Evolutionary conservation across 2,329 filamentous ascomycete genomes (phyloP).

Genomic region (Aspergillus sp.): DNA sequence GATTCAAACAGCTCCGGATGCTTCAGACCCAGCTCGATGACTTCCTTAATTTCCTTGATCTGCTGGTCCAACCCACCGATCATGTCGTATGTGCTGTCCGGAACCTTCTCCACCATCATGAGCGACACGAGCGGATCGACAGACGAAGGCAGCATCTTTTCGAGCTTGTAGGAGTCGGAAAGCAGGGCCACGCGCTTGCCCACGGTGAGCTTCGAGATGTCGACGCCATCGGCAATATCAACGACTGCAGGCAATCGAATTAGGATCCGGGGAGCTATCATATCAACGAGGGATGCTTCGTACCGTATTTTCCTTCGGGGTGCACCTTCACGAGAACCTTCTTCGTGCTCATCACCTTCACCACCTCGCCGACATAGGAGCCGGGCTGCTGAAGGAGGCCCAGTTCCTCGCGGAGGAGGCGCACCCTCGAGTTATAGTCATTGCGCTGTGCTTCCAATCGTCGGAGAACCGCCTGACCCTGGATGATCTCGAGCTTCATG

Average conservation of each 20-base stretch:
- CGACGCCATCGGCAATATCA: slow-evolving; percentile 90
- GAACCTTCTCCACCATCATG: slow-evolving; percentile 99
- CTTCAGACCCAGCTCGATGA: slow-evolving; percentile 97
- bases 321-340: slow-evolving; percentile 99
- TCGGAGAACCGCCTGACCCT: slow-evolving; percentile 92
- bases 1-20: slow-evolving; percentile 98
- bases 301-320: slow-evolving; percentile 97
- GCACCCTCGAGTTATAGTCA: slow-evolving; percentile 98
- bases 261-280: background rate
- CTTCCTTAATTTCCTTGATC: slow-evolving; percentile 99
- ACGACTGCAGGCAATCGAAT: slow-evolving; percentile 63
- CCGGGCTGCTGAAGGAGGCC: slow-evolving; percentile 94
- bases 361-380: slow-evolving; percentile 98
- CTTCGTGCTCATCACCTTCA: slow-evolving; percentile 99
- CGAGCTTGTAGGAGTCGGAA: slow-evolving; percentile 97
- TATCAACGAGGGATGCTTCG: slow-evolving; percentile 46
- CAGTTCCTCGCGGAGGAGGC: slow-evolving; percentile 90
- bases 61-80: slow-evolving; percentile 98
- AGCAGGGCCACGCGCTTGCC: slow-evolving; percentile 96
- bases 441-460: slow-evolving; percentile 97
- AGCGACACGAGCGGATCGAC: slow-evolving; percentile 97
- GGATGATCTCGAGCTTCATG: slow-evolving; percentile 99
- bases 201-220: slow-evolving; percentile 91
- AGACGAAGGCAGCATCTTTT: slow-evolving; percentile 96
- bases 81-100: slow-evolving; percentile 99